Conservation (phyloP, 2,329 filamentous ascomycete species). For the Fusarium palustre region DNA sequence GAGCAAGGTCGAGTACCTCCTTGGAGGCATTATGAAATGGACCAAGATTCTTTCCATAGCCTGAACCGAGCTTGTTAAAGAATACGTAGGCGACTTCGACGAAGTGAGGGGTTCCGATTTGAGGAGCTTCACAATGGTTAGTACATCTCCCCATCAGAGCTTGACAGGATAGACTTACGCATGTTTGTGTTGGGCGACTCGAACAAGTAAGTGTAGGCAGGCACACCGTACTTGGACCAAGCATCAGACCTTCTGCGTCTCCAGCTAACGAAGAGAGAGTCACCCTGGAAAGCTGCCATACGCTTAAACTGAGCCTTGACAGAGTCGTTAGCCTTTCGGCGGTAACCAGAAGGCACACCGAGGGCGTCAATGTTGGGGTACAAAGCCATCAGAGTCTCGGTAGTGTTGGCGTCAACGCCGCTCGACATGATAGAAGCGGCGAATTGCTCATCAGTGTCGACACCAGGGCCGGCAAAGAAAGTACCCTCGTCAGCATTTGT, state of each 20-base stretch:
- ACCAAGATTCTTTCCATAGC: conserved; percentile 46
- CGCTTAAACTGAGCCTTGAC: conserved; percentile 61
- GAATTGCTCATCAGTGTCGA: conserved; percentile 43
- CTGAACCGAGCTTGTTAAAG: conserved; percentile 60
- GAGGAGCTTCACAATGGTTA: conserved; percentile 10
- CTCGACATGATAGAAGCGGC: conserved; percentile 1
- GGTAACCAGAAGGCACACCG: conserved; percentile 32
- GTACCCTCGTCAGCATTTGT: conserved; percentile 74
- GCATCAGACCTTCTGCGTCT: conserved; percentile 65
- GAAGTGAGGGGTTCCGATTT: conserved; percentile 47
- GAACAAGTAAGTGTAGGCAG: conserved; percentile 66
- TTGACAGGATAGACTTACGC: conserved; percentile 3
- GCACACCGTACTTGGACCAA: conserved; percentile 61
- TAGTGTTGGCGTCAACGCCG: conserved; percentile 23
- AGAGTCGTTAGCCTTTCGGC: conserved; percentile 18
- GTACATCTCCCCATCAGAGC: accelerated
- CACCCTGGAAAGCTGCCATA: conserved; percentile 63
- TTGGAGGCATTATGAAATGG: conserved; percentile 57
- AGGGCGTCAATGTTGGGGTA: conserved; percentile 42
- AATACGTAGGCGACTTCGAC: conserved; percentile 58
- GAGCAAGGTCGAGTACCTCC: conserved; percentile 53
- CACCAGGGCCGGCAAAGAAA: conserved; percentile 62
- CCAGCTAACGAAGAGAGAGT: conserved; percentile 65
- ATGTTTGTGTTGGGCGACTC: conserved; percentile 50
- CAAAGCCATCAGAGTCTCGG: conserved; percentile 30